These are phyloP conservation scores for Fusarium metavorans DNA, from an alignment of 2,329 filamentous ascomycete species.

Conservation along the genomic window DNA sequence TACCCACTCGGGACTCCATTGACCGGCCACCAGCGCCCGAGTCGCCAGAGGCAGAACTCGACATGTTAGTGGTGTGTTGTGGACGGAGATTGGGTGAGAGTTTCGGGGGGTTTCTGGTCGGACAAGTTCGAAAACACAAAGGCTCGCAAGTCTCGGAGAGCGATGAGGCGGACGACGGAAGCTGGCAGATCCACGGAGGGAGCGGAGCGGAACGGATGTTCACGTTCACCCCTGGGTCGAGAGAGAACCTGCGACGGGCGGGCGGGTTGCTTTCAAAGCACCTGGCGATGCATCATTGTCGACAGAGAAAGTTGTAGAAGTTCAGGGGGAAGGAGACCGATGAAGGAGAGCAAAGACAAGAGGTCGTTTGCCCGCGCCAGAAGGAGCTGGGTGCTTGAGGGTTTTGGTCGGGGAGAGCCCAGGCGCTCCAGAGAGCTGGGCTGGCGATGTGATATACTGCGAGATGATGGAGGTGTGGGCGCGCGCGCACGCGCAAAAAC, in stretches of 20 bases:
- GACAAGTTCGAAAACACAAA: constrained; percentile 17
- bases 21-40: constrained; percentile 57
- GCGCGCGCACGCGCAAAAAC: constrained; percentile 42
- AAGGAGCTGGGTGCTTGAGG: constrained; percentile 37
- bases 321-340: constrained; percentile 9
- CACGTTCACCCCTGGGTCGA: constrained; percentile 40
- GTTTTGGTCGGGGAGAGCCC: constrained; percentile 40
- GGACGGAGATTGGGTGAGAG: constrained; percentile 32
- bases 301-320: constrained; percentile 19
- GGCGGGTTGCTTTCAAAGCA: constrained; percentile 40
- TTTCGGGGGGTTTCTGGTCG: constrained; percentile 27
- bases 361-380: constrained; percentile 34
- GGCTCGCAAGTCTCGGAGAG: constrained; percentile 24
- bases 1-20: constrained; percentile 81
- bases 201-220: constrained; percentile 41
- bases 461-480: constrained; percentile 46
- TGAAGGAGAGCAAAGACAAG: constrained; percentile 22
- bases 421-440: constrained; percentile 43
- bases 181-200: constrained; percentile 33
- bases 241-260: constrained; percentile 45
- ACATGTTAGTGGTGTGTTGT: constrained; percentile 46
- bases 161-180: constrained; percentile 25
- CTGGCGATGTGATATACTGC: constrained; percentile 45
- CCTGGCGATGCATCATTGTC: constrained; percentile 44
- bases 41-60: constrained; percentile 51